Evolutionary conservation across 768 basidiomycete species (phyloP).

Genomic region (Pisolithus orientalis): DNA sequence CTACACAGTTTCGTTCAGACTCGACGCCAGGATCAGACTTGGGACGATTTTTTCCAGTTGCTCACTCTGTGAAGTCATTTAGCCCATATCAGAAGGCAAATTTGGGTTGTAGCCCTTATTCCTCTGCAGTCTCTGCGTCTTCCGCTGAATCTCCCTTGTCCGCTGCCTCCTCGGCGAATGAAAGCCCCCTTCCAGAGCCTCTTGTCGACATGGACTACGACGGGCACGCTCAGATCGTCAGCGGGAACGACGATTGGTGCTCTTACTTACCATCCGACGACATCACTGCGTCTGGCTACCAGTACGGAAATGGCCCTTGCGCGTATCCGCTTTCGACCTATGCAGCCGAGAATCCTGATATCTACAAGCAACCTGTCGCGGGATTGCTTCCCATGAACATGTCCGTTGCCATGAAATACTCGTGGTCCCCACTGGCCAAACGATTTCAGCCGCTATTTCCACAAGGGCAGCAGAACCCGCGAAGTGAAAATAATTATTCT

Average conservation of each 20-base stretch:
- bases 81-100: slow-evolving; percentile 9
- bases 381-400: slow-evolving; percentile 27
- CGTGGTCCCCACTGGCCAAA: slow-evolving; percentile 26
- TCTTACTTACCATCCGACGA: slow-evolving; percentile 23
- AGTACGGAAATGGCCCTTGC: slow-evolving; percentile 17
- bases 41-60: slow-evolving; percentile 15
- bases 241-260: slow-evolving; percentile 23
- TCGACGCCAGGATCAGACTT: slow-evolving; percentile 9
- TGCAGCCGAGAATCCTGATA: slow-evolving; percentile 16
- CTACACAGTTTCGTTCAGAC: slow-evolving; percentile 15
- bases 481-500: slow-evolving; percentile 18
- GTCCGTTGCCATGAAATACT: slow-evolving; percentile 27
- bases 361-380: slow-evolving; percentile 28
- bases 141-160: slow-evolving; percentile 36
- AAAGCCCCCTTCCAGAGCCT: slow-evolving; percentile 35
- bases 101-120: slow-evolving; percentile 30
- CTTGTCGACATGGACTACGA: slow-evolving; percentile 31
- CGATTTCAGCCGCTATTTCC: slow-evolving; percentile 33
- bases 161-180: slow-evolving; percentile 30
- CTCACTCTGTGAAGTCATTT: slow-evolving; percentile 14
- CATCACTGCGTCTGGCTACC: slow-evolving; percentile 11
- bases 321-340: slow-evolving; percentile 19
- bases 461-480: slow-evolving; percentile 24
- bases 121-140: slow-evolving; percentile 30
- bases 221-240: slow-evolving; percentile 17